A percentile compares a stretch with the other conserved stretches of the same genome.
phyloP scores from a whole-genome alignment of 2,329 filamentous ascomycete genomes.

The Sporothrix luriei region DNA sequence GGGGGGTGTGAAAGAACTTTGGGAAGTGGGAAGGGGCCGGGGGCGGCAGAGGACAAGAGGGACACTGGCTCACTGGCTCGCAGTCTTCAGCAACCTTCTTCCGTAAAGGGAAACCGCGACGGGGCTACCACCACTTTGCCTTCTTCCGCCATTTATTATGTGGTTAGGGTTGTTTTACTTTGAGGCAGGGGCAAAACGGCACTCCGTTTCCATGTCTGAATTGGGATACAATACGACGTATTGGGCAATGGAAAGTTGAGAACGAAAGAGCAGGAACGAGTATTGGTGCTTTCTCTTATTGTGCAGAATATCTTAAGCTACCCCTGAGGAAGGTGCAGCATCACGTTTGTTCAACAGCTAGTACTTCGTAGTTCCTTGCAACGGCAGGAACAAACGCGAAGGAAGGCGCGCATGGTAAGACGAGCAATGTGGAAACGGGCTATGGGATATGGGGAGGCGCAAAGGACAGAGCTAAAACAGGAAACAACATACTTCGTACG shows the following conservation, averaged over 20 bases:
- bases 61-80: not conserved
- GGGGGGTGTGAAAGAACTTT: slow-evolving; percentile 6
- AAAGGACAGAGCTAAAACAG: not conserved
- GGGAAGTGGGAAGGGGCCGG: slow-evolving; percentile 1
- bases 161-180: slow-evolving; percentile 36
- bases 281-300: not conserved
- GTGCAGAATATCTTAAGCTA: not conserved
- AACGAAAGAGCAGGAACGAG: slow-evolving; percentile 17
- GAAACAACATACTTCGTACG: slow-evolving; percentile 1
- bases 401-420: slow-evolving; percentile 14
- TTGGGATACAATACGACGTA: not conserved
- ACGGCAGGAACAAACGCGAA: slow-evolving; percentile 11
- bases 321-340: not conserved
- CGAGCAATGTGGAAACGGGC: slow-evolving; percentile 1
- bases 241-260: not conserved
- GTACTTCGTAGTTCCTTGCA: not conserved
- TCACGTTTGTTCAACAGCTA: not conserved
- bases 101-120: slow-evolving; percentile 21
- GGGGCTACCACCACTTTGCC: slow-evolving; percentile 17
- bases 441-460: too few species aligned
- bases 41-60: not conserved
- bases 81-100: slow-evolving; percentile 30
- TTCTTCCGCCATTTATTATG: slow-evolving; percentile 17
- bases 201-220: slow-evolving; percentile 6
- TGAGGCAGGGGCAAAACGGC: slow-evolving; percentile 25